These are phyloP conservation scores for Chlorella sp. DNA, from an alignment of 139 green algal species.

Conservation along the genomic window DNA sequence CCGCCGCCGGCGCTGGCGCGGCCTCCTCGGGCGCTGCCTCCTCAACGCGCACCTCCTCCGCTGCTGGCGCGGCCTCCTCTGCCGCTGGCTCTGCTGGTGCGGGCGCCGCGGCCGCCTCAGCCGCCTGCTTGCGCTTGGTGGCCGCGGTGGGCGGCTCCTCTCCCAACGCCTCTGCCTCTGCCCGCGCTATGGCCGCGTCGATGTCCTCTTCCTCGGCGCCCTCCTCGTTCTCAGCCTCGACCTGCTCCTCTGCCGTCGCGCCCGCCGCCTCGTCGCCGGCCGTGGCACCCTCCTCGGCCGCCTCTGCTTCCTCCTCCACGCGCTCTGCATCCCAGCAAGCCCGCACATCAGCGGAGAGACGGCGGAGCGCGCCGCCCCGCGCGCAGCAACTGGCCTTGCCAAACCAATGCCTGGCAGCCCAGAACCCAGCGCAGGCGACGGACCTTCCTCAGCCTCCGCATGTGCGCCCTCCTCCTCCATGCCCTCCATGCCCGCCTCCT, in stretches of 20 bases:
- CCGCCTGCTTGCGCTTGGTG: background rate
- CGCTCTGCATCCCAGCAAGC: background rate
- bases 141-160: background rate
- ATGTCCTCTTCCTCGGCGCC: conserved; percentile 15
- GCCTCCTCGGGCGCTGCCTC: conserved; percentile 1
- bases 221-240: background rate
- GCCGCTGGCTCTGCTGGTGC: background rate
- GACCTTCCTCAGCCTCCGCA: background rate
- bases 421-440: background rate
- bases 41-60: background rate
- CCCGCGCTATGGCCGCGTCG: conserved; percentile 11
- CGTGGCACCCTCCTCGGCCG: background rate
- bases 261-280: background rate
- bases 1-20: background rate
- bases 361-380: background rate
- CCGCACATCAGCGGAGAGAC: no score
- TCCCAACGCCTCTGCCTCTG: conserved; percentile 13
- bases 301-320: background rate
- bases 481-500: no score
- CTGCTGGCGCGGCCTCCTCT: background rate
- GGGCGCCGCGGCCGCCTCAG: background rate
- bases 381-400: background rate
- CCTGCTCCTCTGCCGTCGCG: no score
- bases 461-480: background rate
- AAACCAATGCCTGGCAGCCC: no score